Evolutionary conservation across 768 basidiomycete species (phyloP).

Genomic region (Calvatia gigantea): DNA sequence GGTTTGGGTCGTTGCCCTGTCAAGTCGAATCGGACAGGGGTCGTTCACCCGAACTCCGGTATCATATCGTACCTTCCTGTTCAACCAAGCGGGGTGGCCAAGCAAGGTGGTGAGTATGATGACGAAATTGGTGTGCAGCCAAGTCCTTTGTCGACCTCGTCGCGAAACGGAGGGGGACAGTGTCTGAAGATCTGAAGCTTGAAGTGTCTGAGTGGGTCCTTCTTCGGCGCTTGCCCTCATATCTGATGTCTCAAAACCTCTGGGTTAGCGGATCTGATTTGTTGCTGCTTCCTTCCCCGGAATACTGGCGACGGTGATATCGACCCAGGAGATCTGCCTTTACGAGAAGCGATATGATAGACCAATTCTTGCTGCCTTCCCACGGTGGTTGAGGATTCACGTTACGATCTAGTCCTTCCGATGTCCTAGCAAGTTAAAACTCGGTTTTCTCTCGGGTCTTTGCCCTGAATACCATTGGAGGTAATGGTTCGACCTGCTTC

Average conservation of each 20-base stretch:
- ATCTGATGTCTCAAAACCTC: not conserved
- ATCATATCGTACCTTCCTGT: not conserved
- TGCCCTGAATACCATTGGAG: conserved; percentile 22
- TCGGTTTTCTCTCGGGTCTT: conserved; percentile 25
- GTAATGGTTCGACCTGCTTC: conserved; percentile 19
- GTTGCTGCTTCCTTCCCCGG: conserved; percentile 11
- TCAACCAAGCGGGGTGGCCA: no score
- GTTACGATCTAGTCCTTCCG: conserved; percentile 22
- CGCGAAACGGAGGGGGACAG: no score
- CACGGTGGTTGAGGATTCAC: conserved; percentile 17
- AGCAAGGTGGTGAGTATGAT: not conserved
- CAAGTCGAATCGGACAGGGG: not conserved
- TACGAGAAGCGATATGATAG: not conserved
- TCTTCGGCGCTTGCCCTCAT: not conserved
- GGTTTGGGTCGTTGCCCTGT: not conserved
- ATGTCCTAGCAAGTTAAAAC: conserved; percentile 21
- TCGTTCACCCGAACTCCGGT: not conserved
- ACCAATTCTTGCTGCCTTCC: conserved; percentile 6
- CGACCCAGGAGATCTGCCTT: conserved; percentile 3
- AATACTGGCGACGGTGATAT: conserved; percentile 6
- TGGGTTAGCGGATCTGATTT: conserved; percentile 12
- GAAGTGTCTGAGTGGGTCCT: not conserved
- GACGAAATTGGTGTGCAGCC: not conserved
- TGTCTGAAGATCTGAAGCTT: no score
- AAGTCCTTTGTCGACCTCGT: not conserved